Evolutionary conservation across 805 yeast genomes (phyloP).

Genomic region (Saccharomycopsis fermentans): DNA sequence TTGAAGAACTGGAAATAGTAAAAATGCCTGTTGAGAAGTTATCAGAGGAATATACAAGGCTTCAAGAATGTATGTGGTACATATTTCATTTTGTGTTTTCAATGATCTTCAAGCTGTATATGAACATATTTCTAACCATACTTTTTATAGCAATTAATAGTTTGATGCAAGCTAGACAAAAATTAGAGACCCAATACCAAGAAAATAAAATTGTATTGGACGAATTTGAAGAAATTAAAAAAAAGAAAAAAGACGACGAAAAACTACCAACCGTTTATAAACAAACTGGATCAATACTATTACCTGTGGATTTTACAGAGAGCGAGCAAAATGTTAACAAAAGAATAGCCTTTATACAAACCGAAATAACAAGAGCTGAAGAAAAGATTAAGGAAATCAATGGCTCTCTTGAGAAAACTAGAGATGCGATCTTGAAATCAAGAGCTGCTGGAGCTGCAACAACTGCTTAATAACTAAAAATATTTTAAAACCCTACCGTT

Average conservation of each 20-base stretch:
- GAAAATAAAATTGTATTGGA: slow-evolving; percentile 83
- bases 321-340: slow-evolving; percentile 79
- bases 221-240: slow-evolving; percentile 45
- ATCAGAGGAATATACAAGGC: slow-evolving; percentile 12
- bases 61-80: slow-evolving; percentile 11
- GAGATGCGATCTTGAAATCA: slow-evolving; percentile 42
- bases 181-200: slow-evolving; percentile 86
- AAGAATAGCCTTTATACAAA: slow-evolving; percentile 77
- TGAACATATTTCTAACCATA: background rate
- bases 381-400: slow-evolving; percentile 50
- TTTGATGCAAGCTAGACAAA: slow-evolving; percentile 59
- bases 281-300: slow-evolving; percentile 81
- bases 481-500: background rate
- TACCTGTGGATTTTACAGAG: slow-evolving; percentile 81
- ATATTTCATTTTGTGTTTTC: background rate
- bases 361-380: slow-evolving; percentile 74
- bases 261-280: slow-evolving; percentile 75
- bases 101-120: background rate
- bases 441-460: slow-evolving; percentile 26
- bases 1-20: too few species aligned
- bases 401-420: slow-evolving; percentile 43
- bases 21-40: slow-evolving; percentile 6
- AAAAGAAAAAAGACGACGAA: slow-evolving; percentile 17
- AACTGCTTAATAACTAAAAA: background rate
- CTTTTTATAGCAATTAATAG: background rate